Evolutionary conservation across 73 alveolate species (phyloP), one percentile per base, ranked within the genome.

Genomic region (Paramecium biaurelia): DNA sequence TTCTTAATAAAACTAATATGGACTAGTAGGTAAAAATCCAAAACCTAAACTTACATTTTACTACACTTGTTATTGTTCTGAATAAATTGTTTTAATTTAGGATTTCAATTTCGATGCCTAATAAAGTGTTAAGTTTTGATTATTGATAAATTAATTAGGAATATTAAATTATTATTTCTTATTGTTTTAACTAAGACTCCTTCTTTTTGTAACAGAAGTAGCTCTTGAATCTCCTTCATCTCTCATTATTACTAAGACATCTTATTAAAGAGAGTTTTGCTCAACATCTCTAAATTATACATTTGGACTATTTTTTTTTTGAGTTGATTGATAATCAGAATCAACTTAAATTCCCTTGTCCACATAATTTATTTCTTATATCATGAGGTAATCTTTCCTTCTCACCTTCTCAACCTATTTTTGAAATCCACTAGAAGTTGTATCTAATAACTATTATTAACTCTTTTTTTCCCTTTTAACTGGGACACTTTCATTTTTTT

Each of bases 1-100:
- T 28, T 72, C 86, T 37, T 72, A 72, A 72, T 72, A 72, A 72
- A 35, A 72, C 38, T 72, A 35, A 37, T 35, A 38, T 72, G 86
- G 86, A 72, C 58, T 72, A 32, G 68, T 34, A 12, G 56, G 58
- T 34, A 35, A 37, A 28, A 35, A 72, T 2, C 32, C 45, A n/a
- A 72, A 7, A 1, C 68, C 56, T 72, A 35, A 34, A 34, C 21
- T 21, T 28, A 28, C 1, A 70, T 70, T 32, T 32, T 38, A 72
- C 11, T 26, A 24, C 5, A 21, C 4, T 72, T 72, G 34, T 1
- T 72, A 35, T 37, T 30, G 6, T 1, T 72, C 86, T 72, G 59
- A 35, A 72, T 35, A 32, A 32, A 72, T 35, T 12, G 86, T 72
- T 37, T 35, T 72, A 72, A 35, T 72, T 72, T 28, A 38, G 0